Evolutionary conservation across 371 early-diverging fungal genomes (phyloP).

Genomic region (Mucor piriformis): DNA sequence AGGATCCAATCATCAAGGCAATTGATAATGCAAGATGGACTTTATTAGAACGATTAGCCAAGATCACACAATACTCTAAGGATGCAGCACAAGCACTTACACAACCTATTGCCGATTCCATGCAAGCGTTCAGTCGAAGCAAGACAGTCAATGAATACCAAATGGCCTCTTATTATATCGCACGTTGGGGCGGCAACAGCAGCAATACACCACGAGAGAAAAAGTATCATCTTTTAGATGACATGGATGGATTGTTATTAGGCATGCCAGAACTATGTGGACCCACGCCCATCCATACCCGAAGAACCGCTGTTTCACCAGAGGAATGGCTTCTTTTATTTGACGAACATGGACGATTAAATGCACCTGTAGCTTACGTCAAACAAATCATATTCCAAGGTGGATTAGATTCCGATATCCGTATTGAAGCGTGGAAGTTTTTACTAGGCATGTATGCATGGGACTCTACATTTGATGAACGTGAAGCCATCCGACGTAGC

Average conservation of each 20-base stretch:
- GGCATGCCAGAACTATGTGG: slow-evolving; percentile 38
- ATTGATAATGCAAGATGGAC: slow-evolving; percentile 65
- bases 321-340: slow-evolving; percentile 81
- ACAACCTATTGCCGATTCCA: background rate
- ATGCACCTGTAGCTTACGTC: slow-evolving; percentile 53
- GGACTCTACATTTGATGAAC: slow-evolving; percentile 78
- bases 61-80: slow-evolving; percentile 73
- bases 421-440: slow-evolving; percentile 90
- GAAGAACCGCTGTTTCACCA: slow-evolving; percentile 62
- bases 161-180: slow-evolving; percentile 77
- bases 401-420: slow-evolving; percentile 83
- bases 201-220: too few species aligned
- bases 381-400: slow-evolving; percentile 72
- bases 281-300: slow-evolving; percentile 36
- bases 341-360: slow-evolving; percentile 64
- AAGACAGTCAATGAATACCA: slow-evolving; percentile 74
- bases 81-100: slow-evolving; percentile 74
- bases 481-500: slow-evolving; percentile 60
- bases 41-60: slow-evolving; percentile 74
- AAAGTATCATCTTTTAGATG: slow-evolving; percentile 24
- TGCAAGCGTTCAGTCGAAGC: slow-evolving; percentile 50
- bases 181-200: slow-evolving; percentile 62
- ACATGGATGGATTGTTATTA: slow-evolving; percentile 26
- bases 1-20: slow-evolving; percentile 15
- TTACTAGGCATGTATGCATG: slow-evolving; percentile 85